phyloP scores from a whole-genome alignment of 495 filamentous ascomycete species.

The Penicillium waksmanii region DNA sequence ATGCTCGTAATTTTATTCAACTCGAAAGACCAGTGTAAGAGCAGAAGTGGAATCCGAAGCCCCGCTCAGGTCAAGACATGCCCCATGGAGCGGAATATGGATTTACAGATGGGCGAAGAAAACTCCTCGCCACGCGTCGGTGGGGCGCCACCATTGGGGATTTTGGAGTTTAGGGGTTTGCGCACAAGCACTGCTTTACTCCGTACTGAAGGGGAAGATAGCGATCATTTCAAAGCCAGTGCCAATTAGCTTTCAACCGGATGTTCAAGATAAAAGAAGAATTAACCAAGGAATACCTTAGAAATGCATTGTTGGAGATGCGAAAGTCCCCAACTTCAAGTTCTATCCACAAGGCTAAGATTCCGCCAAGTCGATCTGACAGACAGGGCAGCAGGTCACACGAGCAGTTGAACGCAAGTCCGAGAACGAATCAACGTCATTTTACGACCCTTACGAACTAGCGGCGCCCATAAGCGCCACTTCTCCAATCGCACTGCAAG shows the following conservation, averaged over 20 bases:
- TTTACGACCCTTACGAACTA: background rate
- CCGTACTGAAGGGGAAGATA: too few relatives aligned
- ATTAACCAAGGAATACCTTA: too few relatives aligned
- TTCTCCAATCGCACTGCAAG: constrained; percentile 5
- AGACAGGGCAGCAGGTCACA: background rate
- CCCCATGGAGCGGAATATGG: background rate
- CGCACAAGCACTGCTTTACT: too few relatives aligned
- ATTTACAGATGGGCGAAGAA: background rate
- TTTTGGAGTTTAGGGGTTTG: background rate
- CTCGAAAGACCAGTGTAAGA: background rate
- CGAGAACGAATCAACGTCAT: background rate
- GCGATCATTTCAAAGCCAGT: too few relatives aligned
- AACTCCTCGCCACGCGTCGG: constrained; percentile 7
- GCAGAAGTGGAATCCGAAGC: background rate
- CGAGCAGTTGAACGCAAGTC: background rate
- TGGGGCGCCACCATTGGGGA: background rate
- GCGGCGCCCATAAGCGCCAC: too few relatives aligned
- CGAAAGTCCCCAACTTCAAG: background rate
- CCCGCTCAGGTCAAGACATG: background rate
- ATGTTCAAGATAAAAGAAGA: too few relatives aligned
- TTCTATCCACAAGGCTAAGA: constrained; percentile 1
- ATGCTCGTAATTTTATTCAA: constrained; percentile 7
- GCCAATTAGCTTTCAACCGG: too few relatives aligned
- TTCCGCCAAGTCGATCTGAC: constrained; percentile 6
- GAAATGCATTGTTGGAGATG: too few relatives aligned